Evolutionary conservation across 371 early-diverging fungal species (phyloP).

Genomic region (Mucor indicus): DNA sequence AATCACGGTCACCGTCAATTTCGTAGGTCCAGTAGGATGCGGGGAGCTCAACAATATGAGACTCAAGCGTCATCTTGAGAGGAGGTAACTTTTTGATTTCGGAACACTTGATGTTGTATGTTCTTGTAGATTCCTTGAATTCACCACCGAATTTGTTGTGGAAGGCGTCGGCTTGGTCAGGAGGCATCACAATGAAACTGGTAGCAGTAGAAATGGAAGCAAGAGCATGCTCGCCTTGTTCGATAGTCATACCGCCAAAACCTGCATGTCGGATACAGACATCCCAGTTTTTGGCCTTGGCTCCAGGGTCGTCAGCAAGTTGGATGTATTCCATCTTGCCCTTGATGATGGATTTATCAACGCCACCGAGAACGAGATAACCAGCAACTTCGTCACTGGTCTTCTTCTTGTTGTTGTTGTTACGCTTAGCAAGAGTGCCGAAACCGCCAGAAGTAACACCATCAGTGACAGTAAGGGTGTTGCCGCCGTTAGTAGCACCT

Average conservation of each 20-base stretch:
- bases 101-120: constrained; percentile 39
- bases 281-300: constrained; percentile 37
- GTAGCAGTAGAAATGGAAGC: constrained; percentile 39
- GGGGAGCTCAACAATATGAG: constrained; percentile 37
- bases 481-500: too few relatives aligned
- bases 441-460: too few relatives aligned
- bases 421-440: constrained; percentile 25
- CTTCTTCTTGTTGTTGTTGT: too few relatives aligned
- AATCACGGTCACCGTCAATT: constrained; percentile 31
- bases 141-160: constrained; percentile 35
- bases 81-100: constrained; percentile 30
- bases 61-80: constrained; percentile 37
- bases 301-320: constrained; percentile 23
- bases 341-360: constrained; percentile 34
- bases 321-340: constrained; percentile 34
- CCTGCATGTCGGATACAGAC: constrained; percentile 37
- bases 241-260: constrained; percentile 26
- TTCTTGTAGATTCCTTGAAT: constrained; percentile 19
- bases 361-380: constrained; percentile 40
- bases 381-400: constrained; percentile 29
- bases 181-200: constrained; percentile 37
- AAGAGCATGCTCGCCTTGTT: constrained; percentile 31
- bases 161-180: constrained; percentile 40
- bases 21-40: constrained; percentile 37
- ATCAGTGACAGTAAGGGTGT: not conserved